A percentile compares a stretch with the other conserved stretches of the same genome.
These are phyloP conservation scores for Colletotrichum sp. DNA, from an alignment of 2,329 filamentous ascomycete genomes.

Conservation along the genomic window DNA sequence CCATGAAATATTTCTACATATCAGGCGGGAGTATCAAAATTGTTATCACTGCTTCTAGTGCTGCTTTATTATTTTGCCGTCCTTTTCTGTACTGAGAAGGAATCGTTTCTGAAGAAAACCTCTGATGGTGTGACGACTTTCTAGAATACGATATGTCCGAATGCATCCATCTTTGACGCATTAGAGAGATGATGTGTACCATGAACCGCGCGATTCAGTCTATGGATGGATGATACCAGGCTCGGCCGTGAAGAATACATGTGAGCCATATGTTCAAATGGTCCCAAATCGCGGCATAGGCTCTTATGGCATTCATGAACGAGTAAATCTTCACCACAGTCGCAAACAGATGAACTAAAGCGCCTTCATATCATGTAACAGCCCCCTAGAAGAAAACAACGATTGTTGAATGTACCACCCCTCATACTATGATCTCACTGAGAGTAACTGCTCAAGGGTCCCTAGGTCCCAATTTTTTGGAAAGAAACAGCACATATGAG, in stretches of 20 bases:
- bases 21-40: neutral
- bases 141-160: accelerated
- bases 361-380: neutral
- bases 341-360: neutral
- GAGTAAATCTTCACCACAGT: accelerated
- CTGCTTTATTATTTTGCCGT: neutral
- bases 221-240: accelerated
- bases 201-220: neutral
- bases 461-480: neutral
- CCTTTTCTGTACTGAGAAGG: neutral
- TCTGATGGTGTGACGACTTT: neutral
- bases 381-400: neutral
- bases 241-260: neutral
- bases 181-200: neutral
- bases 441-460: neutral
- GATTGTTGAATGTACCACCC: accelerated
- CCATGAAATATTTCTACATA: neutral
- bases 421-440: neutral
- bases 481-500: neutral
- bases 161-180: neutral
- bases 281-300: neutral
- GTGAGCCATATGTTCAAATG: neutral
- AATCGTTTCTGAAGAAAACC: neutral
- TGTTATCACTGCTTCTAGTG: neutral
- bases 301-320: neutral